These are phyloP conservation scores for Cryptococcus sp. DNA, from an alignment of 1,284 basidiomycete species.

Conservation along the genomic window DNA sequence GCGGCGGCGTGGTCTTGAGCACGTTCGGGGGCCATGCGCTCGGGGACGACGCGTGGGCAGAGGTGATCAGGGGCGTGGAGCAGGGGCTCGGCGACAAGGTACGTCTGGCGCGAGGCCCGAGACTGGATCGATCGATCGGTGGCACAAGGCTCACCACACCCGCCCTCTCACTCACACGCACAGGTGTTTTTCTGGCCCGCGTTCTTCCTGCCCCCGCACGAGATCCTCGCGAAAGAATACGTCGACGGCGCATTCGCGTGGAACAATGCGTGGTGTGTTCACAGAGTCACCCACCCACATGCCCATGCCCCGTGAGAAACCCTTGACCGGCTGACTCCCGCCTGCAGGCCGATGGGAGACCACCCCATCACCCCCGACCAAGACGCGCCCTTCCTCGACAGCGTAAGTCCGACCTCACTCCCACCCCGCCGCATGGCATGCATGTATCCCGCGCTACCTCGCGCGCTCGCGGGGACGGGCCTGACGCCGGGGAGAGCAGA, in stretches of 20 bases:
- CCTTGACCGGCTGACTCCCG: neutral
- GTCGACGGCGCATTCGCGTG: conserved; percentile 46
- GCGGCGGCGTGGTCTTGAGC: conserved; percentile 30
- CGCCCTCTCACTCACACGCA: neutral
- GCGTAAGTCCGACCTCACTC: conserved; percentile 17
- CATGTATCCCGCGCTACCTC: no score
- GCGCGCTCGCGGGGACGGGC: neutral
- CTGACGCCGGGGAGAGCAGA: conserved; percentile 7
- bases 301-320: neutral
- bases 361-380: conserved; percentile 26
- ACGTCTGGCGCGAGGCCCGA: conserved; percentile 5
- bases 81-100: conserved; percentile 23
- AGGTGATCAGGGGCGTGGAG: conserved; percentile 31
- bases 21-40: conserved; percentile 45
- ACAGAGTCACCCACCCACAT: no score
- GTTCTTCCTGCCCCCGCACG: conserved; percentile 46
- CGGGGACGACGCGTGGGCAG: conserved; percentile 39
- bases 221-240: conserved; percentile 28
- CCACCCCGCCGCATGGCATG: neutral
- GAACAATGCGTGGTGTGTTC: conserved; percentile 48
- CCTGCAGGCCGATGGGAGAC: conserved; percentile 36
- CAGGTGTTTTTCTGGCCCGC: conserved; percentile 47
- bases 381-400: conserved; percentile 36
- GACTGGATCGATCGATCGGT: no score
- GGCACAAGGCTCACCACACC: no score